Evolutionary conservation across 1,284 basidiomycete genomes (phyloP), one percentile per base, ranked within the genome.

Genomic region (Trichosporon sp.): DNA sequence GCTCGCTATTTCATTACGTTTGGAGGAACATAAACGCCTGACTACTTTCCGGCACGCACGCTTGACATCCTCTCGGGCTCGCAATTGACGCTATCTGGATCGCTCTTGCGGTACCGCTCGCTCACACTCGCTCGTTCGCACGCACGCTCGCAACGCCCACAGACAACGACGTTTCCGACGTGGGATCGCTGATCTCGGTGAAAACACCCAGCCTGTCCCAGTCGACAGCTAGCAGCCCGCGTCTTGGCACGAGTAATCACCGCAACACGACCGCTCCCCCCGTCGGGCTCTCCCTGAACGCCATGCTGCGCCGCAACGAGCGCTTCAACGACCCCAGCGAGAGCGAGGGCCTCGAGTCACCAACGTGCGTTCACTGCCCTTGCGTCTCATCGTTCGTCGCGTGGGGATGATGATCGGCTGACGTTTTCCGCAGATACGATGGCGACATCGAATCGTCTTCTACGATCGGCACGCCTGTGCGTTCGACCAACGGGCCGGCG

Each of bases 401-500:
- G 8, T 2, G 2, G 7, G 11, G 8, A 23, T 16, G 8, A 4
- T 27, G 11, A 19, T 23, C 2, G 36, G 34, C 54, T 63, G 34
- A 59, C 34, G n/a, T n/a, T n/a, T n/a, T n/a, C n/a, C 11, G 13
- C 32, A 94, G 91, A 0, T 94, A 94, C 76, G 91, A 95, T 73
- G 92, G 92, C 46, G 92, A 95, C 79, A 83, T 95, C 64, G 92
- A 95, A 77, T 89, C 86, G 58, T 76, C 78, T 1, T 78, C 78
- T 0, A 78, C 78, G n/a, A 71, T 79, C 40, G 77, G 76, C 19
- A 76, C 76, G 36, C 72, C 80, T 68, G 71, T 76, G 70, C 76
- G 64, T 67, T 32, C 75, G 69, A n/a, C n/a, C n/a, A 74, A 73
- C 79, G 76, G 82, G 65, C 78, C 81, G n/a, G n/a, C n/a, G 37